Evolutionary conservation across 306 rosid genomes (phyloP).

Genomic region (Myrica gale): DNA sequence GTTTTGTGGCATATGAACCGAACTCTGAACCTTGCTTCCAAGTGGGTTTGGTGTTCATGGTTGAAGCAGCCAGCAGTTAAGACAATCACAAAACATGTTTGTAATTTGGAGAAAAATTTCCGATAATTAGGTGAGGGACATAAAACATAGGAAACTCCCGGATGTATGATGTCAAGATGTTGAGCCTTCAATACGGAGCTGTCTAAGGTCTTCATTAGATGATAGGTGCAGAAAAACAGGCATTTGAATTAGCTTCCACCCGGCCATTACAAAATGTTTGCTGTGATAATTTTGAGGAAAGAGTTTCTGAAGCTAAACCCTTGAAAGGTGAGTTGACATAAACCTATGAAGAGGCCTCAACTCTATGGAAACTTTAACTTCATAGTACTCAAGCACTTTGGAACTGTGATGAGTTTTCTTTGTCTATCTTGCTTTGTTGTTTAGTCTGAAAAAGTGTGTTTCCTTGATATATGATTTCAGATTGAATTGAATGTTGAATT

Average conservation of each 20-base stretch:
- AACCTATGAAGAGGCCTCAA: neutral
- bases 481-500: neutral
- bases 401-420: neutral
- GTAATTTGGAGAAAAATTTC: neutral
- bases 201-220: neutral
- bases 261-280: neutral
- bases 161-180: neutral
- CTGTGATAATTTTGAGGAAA: conserved; percentile 1
- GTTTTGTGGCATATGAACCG: neutral
- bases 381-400: neutral
- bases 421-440: neutral
- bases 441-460: neutral
- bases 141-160: neutral
- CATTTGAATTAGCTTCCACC: neutral
- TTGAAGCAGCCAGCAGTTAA: neutral
- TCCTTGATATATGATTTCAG: neutral
- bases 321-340: neutral
- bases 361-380: neutral
- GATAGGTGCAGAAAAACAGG: neutral
- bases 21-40: neutral
- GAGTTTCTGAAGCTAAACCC: neutral
- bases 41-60: neutral
- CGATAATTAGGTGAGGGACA: neutral
- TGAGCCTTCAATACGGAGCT: neutral
- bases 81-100: neutral